Base-by-base conservation (phyloP, 2,329 filamentous ascomycete species). In the Colletotrichum sp. region DNA sequence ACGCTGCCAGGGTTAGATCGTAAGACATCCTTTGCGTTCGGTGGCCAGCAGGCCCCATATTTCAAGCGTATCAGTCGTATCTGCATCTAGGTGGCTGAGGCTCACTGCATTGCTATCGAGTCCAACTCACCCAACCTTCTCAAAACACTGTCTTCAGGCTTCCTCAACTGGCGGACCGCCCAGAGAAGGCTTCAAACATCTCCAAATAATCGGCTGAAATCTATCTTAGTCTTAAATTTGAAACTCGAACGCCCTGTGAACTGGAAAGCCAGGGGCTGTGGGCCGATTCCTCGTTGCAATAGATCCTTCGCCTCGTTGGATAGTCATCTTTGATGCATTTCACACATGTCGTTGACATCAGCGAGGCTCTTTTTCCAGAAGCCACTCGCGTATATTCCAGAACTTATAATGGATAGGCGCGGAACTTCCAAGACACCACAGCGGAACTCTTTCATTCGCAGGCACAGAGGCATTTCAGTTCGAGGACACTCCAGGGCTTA, bases 181-280 rank as follows among this genome's bases (percentile, higher is more conserved):
- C 18, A 44, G 1, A 3, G 16, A 44, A n/a, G 18, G 2, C 9
- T 44, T n/a, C 39, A 9, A 44, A 2, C 18, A 12, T 10, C 2
- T 1, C 16, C 0, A n/a, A 44, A n/a, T 5, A 44, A 44, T 10
- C 0, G 8, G 4, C 8, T 18, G 0, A 44, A n/a, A 3, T 44
- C 0, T 10, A n/a, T 44, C 39, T 44, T 18, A 6, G 39, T 44
- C 0, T 18, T 0, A 3, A 18, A 39, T 9, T 9, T 39, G 0
- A 18, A 39, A 39, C 1, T 15, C 34, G 16, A 36, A 36, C 34
- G 3, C 34, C 0, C 34, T 39, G 8, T 39, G 1, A 39, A 39
- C 36, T 9, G 16, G 36, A 18, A 39, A 18, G 15, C 36, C 1
- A 0, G 2, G 36, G 16, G 36, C 15, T 39, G 0, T 39, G 36